Conservation (phyloP, 768 basidiomycete genomes). For the Pulveroboletus sp. region DNA sequence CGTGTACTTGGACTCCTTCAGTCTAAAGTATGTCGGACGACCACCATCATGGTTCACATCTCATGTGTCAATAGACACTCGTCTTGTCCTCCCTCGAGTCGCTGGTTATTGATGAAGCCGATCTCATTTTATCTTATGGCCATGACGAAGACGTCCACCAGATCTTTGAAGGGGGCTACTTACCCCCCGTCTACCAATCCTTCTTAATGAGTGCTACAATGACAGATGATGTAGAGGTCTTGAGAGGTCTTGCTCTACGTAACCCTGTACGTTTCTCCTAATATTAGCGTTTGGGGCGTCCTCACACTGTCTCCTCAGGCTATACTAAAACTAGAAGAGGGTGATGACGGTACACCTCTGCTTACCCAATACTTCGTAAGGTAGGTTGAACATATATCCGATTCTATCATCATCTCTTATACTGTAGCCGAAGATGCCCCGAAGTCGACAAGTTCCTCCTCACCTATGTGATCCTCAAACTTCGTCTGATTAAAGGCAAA, state of each 20-base stretch:
- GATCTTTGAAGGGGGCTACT: conserved; percentile 61
- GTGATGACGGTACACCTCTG: conserved; percentile 72
- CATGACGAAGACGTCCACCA: conserved; percentile 86
- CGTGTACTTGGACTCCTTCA: conserved; percentile 63
- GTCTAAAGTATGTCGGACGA: conserved; percentile 48
- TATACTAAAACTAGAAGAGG: conserved; percentile 83
- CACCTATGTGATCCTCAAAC: conserved; percentile 92
- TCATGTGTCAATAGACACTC: conserved; percentile 46
- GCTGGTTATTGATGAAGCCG: conserved; percentile 96
- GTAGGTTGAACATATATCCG: conserved; percentile 36
- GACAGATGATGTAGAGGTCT: conserved; percentile 89
- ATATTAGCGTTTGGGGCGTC: not conserved
- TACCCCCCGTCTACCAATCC: conserved; percentile 81
- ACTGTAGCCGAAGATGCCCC: conserved; percentile 51
- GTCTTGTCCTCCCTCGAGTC: conserved; percentile 66
- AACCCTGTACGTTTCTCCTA: conserved; percentile 62
- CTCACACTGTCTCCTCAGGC: conserved; percentile 45
- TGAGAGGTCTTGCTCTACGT: conserved; percentile 83
- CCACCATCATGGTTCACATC: not conserved
- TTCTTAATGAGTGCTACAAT: conserved; percentile 98
- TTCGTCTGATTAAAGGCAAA: conserved; percentile 94
- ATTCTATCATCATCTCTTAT: not conserved
- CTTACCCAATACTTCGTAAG: conserved; percentile 83
- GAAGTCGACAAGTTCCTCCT: conserved; percentile 98
- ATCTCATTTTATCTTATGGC: conserved; percentile 94